Evolutionary conservation across 176 grass and related monocot genomes (phyloP).

Genomic region (Themeda triandra): DNA sequence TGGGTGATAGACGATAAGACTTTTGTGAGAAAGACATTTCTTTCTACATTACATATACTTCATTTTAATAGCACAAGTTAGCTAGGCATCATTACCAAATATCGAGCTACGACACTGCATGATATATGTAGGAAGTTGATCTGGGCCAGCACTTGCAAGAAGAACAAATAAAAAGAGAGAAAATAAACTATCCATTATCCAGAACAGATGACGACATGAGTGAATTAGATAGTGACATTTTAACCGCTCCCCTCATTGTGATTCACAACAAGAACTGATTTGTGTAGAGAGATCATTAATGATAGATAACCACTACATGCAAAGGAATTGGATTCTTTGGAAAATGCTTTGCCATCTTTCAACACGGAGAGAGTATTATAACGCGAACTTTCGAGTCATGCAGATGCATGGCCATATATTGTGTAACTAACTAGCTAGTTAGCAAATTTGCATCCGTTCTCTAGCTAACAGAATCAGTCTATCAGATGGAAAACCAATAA

Average conservation of each 20-base stretch:
- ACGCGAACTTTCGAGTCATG: background rate
- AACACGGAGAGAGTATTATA: constrained; percentile 1
- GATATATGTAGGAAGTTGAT: background rate
- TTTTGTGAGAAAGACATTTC: background rate
- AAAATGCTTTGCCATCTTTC: constrained; percentile 28
- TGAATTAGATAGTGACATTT: background rate
- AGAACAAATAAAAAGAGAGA: background rate
- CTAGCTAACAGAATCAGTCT: constrained; percentile 5
- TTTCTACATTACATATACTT: background rate
- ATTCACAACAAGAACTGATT: constrained; percentile 3
- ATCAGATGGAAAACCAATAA: background rate
- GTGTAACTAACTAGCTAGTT: constrained; percentile 2
- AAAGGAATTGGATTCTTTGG: constrained; percentile 26
- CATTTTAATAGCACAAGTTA: background rate
- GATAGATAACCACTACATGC: background rate
- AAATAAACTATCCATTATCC: background rate
- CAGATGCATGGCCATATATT: background rate
- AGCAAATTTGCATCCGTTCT: constrained; percentile 14
- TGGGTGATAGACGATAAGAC: background rate
- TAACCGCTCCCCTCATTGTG: background rate
- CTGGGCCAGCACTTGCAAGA: background rate
- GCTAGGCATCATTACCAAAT: background rate
- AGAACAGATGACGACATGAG: background rate
- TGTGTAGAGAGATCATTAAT: background rate
- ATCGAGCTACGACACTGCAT: background rate